Conservation (phyloP, 148 eudicot genomes). For the Dianthus caryophyllus region DNA sequence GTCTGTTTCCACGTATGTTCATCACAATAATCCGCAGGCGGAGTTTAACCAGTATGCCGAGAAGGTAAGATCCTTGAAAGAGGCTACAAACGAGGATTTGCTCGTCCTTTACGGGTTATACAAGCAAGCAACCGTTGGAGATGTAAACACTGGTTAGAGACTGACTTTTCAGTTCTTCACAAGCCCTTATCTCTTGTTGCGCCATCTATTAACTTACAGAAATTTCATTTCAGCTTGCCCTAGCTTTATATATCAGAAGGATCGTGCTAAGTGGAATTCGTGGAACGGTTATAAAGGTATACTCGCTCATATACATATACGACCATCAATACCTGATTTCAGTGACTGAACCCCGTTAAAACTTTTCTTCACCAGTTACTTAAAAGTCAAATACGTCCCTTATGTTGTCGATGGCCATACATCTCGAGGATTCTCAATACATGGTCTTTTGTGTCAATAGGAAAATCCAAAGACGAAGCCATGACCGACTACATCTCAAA, state of each 20-base stretch:
- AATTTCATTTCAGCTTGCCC: constrained; percentile 59
- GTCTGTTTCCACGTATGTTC: too few species aligned
- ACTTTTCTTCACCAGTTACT: too few species aligned
- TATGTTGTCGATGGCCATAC: not conserved
- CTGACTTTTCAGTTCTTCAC: not conserved
- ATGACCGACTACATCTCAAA: constrained; percentile 89
- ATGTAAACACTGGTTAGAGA: constrained; percentile 56
- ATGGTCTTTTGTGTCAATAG: constrained; percentile 30
- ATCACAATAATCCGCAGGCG: constrained; percentile 40
- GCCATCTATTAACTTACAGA: not conserved
- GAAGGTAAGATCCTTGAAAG: constrained; percentile 72
- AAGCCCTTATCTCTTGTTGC: not conserved
- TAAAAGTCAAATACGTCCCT: too few species aligned
- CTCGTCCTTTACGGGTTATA: constrained; percentile 78
- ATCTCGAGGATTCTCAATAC: not conserved
- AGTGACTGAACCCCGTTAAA: too few species aligned
- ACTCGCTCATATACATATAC: not conserved
- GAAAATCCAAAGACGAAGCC: constrained; percentile 69
- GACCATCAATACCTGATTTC: too few species aligned
- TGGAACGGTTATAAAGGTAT: constrained; percentile 92
- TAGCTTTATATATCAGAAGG: constrained; percentile 67
- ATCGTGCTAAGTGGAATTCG: constrained; percentile 84
- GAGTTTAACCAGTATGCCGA: constrained; percentile 77
- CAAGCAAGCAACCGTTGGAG: constrained; percentile 90
- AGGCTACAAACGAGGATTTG: constrained; percentile 55